Evolutionary conservation across 225 moss, liverwort and hornwort species (phyloP).

Genomic region (Pseudisothecium myosuroides): DNA sequence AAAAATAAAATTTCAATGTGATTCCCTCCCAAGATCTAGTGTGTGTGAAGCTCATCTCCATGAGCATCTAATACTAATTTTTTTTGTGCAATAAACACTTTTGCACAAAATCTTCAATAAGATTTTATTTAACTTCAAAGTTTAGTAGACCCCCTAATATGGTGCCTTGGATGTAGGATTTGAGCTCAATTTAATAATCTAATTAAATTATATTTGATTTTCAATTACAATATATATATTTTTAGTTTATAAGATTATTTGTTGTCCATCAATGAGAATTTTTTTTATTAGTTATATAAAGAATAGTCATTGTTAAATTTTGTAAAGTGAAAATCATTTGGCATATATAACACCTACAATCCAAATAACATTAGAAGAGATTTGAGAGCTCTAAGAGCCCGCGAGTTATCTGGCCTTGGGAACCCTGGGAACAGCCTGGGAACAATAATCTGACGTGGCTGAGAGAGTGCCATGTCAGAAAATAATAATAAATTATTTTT

Average conservation of each 20-base stretch:
- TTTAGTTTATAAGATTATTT: background rate
- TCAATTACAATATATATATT: no score
- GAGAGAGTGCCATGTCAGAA: no score
- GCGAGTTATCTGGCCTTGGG: no score
- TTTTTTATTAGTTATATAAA: background rate
- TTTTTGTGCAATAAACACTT: background rate
- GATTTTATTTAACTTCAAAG: background rate
- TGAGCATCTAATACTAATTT: background rate
- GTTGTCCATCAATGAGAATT: background rate
- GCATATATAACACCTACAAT: background rate
- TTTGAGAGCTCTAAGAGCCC: no score
- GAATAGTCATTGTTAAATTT: background rate
- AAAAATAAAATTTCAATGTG: no score
- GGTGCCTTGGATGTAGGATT: no score
- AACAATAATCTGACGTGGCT: no score
- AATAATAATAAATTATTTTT: no score
- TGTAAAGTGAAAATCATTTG: background rate
- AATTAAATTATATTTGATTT: no score
- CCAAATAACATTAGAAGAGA: no score
- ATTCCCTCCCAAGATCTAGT: background rate
- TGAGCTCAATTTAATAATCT: no score
- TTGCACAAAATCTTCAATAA: background rate
- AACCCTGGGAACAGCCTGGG: no score
- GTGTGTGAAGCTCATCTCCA: fast-evolving
- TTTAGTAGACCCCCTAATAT: background rate